Percentiles rank a stretch among this genome's conserved stretches.
Evolutionary conservation across 108 stramenopile genomes (phyloP).

Genomic region (Pseudonitzschia multistriata): DNA sequence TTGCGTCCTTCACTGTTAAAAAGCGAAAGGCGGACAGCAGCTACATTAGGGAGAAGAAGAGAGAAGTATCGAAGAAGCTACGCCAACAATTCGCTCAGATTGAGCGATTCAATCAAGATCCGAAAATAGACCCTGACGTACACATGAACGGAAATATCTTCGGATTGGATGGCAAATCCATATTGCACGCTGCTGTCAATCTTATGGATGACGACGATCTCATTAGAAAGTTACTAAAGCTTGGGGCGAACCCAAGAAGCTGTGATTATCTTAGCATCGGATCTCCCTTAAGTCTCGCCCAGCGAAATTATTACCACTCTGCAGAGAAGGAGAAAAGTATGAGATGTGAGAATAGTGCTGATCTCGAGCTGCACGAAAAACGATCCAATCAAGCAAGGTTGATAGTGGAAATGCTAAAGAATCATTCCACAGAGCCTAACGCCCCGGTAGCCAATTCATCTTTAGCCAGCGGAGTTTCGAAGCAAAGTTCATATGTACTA

Average conservation of each 20-base stretch:
- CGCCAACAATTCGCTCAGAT: background rate
- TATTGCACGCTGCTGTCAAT: slow-evolving; percentile 12
- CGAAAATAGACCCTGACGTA: background rate
- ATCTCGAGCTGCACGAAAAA: background rate
- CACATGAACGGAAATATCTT: slow-evolving; percentile 6
- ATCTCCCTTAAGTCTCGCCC: slow-evolving; percentile 12
- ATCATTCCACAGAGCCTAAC: background rate
- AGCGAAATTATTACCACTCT: background rate
- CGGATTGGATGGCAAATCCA: slow-evolving; percentile 7
- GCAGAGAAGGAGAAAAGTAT: slow-evolving; percentile 5
- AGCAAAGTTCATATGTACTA: too few relatives aligned
- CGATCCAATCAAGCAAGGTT: slow-evolving; percentile 1
- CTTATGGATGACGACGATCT: background rate
- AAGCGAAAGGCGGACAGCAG: background rate
- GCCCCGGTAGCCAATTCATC: background rate
- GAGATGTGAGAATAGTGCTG: background rate
- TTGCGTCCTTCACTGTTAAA: background rate
- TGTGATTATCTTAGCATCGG: background rate
- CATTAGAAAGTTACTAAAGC: background rate
- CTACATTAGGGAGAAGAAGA: background rate
- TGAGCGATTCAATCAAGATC: slow-evolving; percentile 8
- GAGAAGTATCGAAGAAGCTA: background rate
- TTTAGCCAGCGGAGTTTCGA: too few relatives aligned
- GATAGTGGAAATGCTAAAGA: slow-evolving; percentile 8
- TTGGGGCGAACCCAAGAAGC: slow-evolving; percentile 6